phyloP scores from a whole-genome alignment of 2,329 filamentous ascomycete genomes.

The Cladophialophora carrionii region DNA sequence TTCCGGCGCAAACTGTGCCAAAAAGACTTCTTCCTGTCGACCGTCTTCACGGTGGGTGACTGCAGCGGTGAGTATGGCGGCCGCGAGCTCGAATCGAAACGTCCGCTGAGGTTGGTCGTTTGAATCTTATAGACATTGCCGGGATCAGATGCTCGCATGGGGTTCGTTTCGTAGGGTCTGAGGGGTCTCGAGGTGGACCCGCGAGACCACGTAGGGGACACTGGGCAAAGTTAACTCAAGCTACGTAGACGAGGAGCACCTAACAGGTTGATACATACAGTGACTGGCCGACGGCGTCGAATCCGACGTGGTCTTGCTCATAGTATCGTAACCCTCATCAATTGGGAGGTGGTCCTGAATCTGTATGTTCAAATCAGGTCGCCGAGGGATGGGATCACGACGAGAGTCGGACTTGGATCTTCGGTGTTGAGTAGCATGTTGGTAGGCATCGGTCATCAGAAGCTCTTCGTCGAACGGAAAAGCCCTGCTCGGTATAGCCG shows the following conservation, averaged over 20 bases:
- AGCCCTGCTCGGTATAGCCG: slow-evolving; percentile 1
- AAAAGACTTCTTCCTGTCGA: slow-evolving; percentile 11
- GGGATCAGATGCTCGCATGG: slow-evolving; percentile 2
- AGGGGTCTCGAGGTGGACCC: slow-evolving; percentile 2
- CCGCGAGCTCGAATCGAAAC: background rate
- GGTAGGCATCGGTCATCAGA: slow-evolving; percentile 5
- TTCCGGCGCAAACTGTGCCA: slow-evolving; percentile 8
- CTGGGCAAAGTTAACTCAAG: slow-evolving; percentile 5
- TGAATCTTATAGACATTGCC: slow-evolving; percentile 11
- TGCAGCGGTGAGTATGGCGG: slow-evolving; percentile 5
- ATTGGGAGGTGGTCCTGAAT: background rate
- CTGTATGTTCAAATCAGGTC: slow-evolving; percentile 10
- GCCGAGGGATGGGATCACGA: background rate
- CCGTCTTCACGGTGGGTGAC: background rate
- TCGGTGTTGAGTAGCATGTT: slow-evolving; percentile 4
- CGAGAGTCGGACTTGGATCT: slow-evolving; percentile 11
- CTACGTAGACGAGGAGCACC: background rate
- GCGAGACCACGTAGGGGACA: slow-evolving; percentile 6
- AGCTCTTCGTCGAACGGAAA: slow-evolving; percentile 2
- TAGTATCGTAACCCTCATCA: slow-evolving; percentile 12
- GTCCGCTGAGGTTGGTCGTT: background rate
- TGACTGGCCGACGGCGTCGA: slow-evolving; percentile 1
- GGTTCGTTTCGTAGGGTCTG: slow-evolving; percentile 12
- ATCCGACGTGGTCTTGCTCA: slow-evolving; percentile 9
- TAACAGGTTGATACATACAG: slow-evolving; percentile 1